phyloP scores from a whole-genome alignment of 805 yeast species.

The Kodamaea kaohsiungensis region DNA sequence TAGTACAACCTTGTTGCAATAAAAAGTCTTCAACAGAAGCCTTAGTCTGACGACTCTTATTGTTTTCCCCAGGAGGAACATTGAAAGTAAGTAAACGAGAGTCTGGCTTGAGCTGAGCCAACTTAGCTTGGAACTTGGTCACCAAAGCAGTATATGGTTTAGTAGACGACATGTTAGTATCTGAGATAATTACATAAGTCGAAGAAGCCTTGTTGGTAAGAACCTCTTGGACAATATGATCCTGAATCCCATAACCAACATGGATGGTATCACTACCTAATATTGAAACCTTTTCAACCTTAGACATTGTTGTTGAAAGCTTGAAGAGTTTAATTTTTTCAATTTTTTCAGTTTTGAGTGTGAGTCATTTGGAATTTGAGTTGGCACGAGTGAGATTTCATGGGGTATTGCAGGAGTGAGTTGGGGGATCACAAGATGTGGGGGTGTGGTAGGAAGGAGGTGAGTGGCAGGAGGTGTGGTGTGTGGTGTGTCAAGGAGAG shows the following conservation, averaged over 20 bases:
- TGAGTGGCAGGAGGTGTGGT: not conserved
- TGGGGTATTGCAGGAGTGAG: not conserved
- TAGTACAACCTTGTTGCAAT: slow-evolving; percentile 81
- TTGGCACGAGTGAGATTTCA: not conserved
- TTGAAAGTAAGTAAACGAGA: slow-evolving; percentile 72
- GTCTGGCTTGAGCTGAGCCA: slow-evolving; percentile 42
- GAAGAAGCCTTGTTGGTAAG: slow-evolving; percentile 69
- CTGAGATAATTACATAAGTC: slow-evolving; percentile 90
- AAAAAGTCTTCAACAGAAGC: slow-evolving; percentile 91
- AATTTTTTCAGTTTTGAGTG: not conserved
- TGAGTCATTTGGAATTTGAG: not conserved
- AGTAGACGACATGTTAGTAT: slow-evolving; percentile 71
- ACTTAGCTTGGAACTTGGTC: slow-evolving; percentile 40
- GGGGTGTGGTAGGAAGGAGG: not conserved
- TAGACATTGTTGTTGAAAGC: slow-evolving; percentile 6
- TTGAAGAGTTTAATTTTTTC: not conserved
- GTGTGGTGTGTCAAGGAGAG: not conserved
- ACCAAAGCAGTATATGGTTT: slow-evolving; percentile 55
- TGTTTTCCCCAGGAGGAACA: slow-evolving; percentile 91
- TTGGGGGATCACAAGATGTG: not conserved
- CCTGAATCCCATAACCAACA: slow-evolving; percentile 81
- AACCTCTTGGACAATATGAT: slow-evolving; percentile 70
- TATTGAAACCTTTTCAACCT: slow-evolving; percentile 61
- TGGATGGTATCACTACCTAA: slow-evolving; percentile 83
- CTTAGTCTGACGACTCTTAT: slow-evolving; percentile 84